Evolutionary conservation across 805 yeast genomes (phyloP), one percentile per base, ranked within the genome.

Genomic region (Candida morakotiae): DNA sequence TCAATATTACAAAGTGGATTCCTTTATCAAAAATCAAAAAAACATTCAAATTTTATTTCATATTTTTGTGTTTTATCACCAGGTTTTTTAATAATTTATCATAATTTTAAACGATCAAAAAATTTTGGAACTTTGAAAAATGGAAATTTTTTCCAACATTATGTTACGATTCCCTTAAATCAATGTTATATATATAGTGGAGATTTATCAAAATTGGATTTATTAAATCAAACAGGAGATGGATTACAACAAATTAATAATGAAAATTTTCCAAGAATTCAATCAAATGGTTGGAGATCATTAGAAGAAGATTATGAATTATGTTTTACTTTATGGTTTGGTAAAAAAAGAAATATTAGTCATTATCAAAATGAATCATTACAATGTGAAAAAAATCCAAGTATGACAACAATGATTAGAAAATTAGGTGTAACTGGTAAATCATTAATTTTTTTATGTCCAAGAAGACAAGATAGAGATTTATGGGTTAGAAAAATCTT

Each of bases 291-390:
- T 0, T 83, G 94, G 87, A 74, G 70, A 45, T 82, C 94, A 2
- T 67, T 77, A 7, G 98, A 91, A 49, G 84, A 81, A 33, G 93
- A 86, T 46, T 48, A 69, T n/a, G 61, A 76, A 19, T 66, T 95
- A 34, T 79, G 93, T 44, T 88, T 91, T 50, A 85, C 93, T 0
- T 48, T 91, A 2, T 88, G 96, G 96, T 77, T 81, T 58, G 91
- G 88, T 0, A 70, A 71, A 5, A 83, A 81, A 46, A 60, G 81
- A 39, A 58, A 68, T 2, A 60, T 77, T 40, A 51, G 69, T 20
- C 46, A 48, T 13, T 34, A 36, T 17, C 48, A 45, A 19, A 27
- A 14, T 15, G 28, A 11, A n/a, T 31, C 38, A 14, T 27, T 35
- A 6, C 41, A 31, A 15, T 44, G 43, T 6, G 55, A 53, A 13